Evolutionary conservation across 2,329 filamentous ascomycete species (phyloP), one percentile per base, ranked within the genome.

Genomic region (Aspergillus floridensis): DNA sequence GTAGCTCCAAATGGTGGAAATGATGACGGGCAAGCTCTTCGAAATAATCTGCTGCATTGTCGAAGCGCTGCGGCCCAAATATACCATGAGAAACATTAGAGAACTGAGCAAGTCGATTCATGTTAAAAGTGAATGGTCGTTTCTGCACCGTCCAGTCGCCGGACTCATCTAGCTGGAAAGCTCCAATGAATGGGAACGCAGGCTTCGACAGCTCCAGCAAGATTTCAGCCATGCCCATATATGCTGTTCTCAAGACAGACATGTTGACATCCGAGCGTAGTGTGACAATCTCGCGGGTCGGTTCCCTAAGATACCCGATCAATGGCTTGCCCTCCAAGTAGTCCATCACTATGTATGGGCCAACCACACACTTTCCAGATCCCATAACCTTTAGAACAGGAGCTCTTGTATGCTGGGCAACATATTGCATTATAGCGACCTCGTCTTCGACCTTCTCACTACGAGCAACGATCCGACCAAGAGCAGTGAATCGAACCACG

Each of bases 391-490:
- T 62, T 3, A 66, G 69, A 48, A 70, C 57, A 58, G 69, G 70
- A 29, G 72, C 66, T 19, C 58, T 21, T 5, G 66, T 72, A 24
- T 70, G 57, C 29, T 65, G 59, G 26, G 57, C 59, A 38, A 74
- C 46, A 38, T 68, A 74, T 47, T 59, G 41, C 60, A 72, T 65
- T 11, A 67, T 59, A 19, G 65, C 58, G 26, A 72, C 63, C 60
- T 74, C 70, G 56, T 71, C 61, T 10, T 65, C 57, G 29, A 70
- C 64, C 54, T 74, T 74, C 61, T 73, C 70, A 48, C 62, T 60
- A 38, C 65, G 68, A 53, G 67, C 68, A 19, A 66, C 55, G 26
- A 61, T 60, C 26, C 64, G 65, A 51, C 72, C 71, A 44, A 72
- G 66, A 53, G 59, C 63, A 1, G 66, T 53, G 61, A 74, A 74